phyloP scores from a whole-genome alignment of 225 moss, liverwort and hornwort genomes.

The Bryum argenteum region DNA sequence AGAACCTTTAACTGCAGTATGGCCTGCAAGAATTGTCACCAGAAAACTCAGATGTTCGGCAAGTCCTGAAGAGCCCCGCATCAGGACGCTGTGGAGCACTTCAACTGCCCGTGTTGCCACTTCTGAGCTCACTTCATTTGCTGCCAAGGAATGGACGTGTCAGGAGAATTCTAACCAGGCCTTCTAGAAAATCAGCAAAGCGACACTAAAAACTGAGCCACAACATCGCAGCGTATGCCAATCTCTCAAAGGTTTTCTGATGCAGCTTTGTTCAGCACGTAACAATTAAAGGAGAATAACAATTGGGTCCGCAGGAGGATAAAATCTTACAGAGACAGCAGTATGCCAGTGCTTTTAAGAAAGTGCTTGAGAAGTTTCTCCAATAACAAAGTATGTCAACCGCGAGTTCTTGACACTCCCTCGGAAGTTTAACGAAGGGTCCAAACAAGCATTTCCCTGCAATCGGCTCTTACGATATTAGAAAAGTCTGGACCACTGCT shows the following conservation, averaged over 20 bases:
- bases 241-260: conserved; percentile 8
- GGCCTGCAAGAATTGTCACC: conserved; percentile 75
- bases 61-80: conserved; percentile 68
- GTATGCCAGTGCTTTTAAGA: conserved; percentile 76
- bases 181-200: conserved; percentile 9
- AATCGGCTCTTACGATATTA: conserved; percentile 16
- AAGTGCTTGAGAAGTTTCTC: conserved; percentile 65
- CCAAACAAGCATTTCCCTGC: conserved; percentile 84
- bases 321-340: conserved; percentile 78
- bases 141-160: conserved; percentile 40
- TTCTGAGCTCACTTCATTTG: conserved; percentile 60
- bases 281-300: background rate
- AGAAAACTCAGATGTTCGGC: conserved; percentile 85
- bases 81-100: conserved; percentile 67
- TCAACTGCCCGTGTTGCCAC: conserved; percentile 69
- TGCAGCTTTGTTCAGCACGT: conserved; percentile 5
- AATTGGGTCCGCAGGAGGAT: conserved; percentile 17
- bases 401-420: conserved; percentile 76
- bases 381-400: conserved; percentile 72
- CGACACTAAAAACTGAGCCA: background rate
- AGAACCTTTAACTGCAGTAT: conserved; percentile 58
- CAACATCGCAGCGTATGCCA: conserved; percentile 4
- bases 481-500: conserved; percentile 11
- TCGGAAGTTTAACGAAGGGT: conserved; percentile 82
- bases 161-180: conserved; percentile 1